Evolutionary conservation across 1,284 basidiomycete species (phyloP).

Genomic region (Pyrrhoderma noxium): DNA sequence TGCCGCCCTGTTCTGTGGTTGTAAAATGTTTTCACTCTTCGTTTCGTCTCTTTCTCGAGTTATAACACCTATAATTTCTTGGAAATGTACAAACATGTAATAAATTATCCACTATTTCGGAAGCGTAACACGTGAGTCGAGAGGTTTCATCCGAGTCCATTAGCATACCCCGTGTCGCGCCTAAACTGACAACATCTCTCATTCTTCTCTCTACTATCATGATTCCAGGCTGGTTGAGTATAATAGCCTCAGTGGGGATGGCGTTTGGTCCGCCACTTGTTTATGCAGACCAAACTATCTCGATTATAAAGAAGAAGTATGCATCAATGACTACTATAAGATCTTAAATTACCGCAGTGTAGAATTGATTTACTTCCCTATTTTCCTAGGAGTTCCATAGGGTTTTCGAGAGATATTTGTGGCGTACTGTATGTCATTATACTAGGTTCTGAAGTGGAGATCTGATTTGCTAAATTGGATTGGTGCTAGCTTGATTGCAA

Average conservation of each 20-base stretch:
- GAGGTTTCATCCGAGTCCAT: background rate
- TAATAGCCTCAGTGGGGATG: constrained; percentile 57
- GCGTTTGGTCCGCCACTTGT: constrained; percentile 70
- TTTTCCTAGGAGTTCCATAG: constrained; percentile 63
- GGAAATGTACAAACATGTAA: too few species aligned
- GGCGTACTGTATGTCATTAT: constrained; percentile 59
- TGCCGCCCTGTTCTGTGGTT: too few species aligned
- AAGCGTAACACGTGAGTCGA: too few species aligned
- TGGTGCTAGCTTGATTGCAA: constrained; percentile 59
- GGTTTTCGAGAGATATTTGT: constrained; percentile 79
- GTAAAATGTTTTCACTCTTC: too few species aligned
- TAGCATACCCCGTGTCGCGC: background rate
- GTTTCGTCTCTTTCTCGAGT: too few species aligned
- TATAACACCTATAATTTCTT: too few species aligned
- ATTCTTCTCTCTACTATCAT: constrained; percentile 17
- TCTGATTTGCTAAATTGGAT: constrained; percentile 2
- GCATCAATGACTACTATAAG: constrained; percentile 20
- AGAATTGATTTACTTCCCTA: constrained; percentile 10
- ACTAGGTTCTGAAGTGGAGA: too few species aligned
- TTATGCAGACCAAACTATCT: constrained; percentile 72
- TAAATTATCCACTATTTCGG: too few species aligned
- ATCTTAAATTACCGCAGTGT: constrained; percentile 1
- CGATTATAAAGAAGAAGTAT: constrained; percentile 65
- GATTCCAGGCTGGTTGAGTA: constrained; percentile 46
- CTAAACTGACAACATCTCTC: background rate